Percentiles rank a stretch among this genome's conserved stretches.
Conservation (phyloP, 2,329 filamentous ascomycete genomes). For the Pyricularia sp. region DNA sequence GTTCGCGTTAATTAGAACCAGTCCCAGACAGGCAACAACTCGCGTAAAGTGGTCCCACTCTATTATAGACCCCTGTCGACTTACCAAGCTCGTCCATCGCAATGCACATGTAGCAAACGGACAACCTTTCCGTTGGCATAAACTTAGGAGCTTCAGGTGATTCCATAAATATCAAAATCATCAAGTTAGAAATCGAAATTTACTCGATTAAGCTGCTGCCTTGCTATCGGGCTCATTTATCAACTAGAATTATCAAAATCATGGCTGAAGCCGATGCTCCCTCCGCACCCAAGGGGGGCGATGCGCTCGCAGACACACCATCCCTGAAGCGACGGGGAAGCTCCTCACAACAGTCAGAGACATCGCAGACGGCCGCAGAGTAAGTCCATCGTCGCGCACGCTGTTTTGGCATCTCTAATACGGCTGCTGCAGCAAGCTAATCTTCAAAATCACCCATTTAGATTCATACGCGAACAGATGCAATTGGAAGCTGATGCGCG, state of each 20-base stretch:
- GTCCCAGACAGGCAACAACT: conserved; percentile 4
- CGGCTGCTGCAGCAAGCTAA: neutral
- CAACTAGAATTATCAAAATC: neutral
- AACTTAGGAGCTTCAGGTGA: neutral
- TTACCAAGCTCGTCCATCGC: neutral
- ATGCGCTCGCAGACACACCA: conserved; percentile 28
- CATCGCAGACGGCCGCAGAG: conserved; percentile 63
- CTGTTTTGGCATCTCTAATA: too few relatives aligned
- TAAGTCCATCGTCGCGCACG: conserved; percentile 19
- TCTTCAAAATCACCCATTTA: conserved; percentile 19
- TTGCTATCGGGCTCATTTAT: neutral
- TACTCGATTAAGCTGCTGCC: neutral
- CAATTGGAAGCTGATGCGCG: conserved; percentile 88
- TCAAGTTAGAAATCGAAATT: neutral
- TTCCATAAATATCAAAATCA: neutral
- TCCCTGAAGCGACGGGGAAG: conserved; percentile 36
- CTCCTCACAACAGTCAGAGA: conserved; percentile 47
- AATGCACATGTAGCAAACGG: neutral
- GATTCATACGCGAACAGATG: conserved; percentile 81
- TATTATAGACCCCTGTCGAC: neutral
- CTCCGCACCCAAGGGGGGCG: conserved; percentile 16
- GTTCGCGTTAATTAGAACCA: conserved; percentile 9
- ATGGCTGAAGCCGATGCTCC: conserved; percentile 3
- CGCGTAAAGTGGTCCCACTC: conserved; percentile 16
- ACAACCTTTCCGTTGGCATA: neutral